phyloP scores from a whole-genome alignment of 805 yeast genomes.

The Kregervanrija delftensis region DNA sequence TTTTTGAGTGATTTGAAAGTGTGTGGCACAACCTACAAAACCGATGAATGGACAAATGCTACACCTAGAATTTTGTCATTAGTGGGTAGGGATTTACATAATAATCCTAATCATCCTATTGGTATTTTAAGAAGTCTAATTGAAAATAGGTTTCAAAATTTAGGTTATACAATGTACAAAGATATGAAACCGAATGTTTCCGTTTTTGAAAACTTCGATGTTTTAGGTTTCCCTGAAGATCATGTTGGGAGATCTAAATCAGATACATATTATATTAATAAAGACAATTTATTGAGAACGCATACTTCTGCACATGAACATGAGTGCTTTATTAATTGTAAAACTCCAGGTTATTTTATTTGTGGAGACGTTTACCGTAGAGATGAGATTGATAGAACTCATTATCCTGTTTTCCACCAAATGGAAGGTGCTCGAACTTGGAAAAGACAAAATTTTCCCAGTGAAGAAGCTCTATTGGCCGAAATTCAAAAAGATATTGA shows the following conservation, averaged over 20 bases:
- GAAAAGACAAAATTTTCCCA: constrained; percentile 42
- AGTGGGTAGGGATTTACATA: constrained; percentile 69
- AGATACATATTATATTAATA: constrained; percentile 87
- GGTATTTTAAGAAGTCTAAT: constrained; percentile 76
- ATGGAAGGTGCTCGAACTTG: constrained; percentile 94
- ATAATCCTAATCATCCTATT: constrained; percentile 74
- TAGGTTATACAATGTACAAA: constrained; percentile 74
- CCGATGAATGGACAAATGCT: constrained; percentile 82
- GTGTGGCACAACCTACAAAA: constrained; percentile 43
- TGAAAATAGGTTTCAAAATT: constrained; percentile 54
- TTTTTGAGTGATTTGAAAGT: constrained; percentile 25
- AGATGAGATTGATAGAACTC: constrained; percentile 93
- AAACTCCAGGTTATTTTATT: constrained; percentile 82
- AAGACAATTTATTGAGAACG: constrained; percentile 67
- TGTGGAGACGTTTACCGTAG: constrained; percentile 94
- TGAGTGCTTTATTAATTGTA: constrained; percentile 62
- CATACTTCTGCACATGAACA: constrained; percentile 97
- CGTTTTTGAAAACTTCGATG: constrained; percentile 81
- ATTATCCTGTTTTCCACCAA: constrained; percentile 96
- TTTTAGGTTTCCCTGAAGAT: constrained; percentile 81
- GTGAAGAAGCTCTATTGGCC: constrained; percentile 27
- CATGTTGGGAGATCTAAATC: constrained; percentile 92
- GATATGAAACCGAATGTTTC: constrained; percentile 80
- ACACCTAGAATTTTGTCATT: constrained; percentile 65
- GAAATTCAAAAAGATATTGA: constrained; percentile 53